phyloP scores from a whole-genome alignment of 768 basidiomycete species.

The Lentinula sp. region DNA sequence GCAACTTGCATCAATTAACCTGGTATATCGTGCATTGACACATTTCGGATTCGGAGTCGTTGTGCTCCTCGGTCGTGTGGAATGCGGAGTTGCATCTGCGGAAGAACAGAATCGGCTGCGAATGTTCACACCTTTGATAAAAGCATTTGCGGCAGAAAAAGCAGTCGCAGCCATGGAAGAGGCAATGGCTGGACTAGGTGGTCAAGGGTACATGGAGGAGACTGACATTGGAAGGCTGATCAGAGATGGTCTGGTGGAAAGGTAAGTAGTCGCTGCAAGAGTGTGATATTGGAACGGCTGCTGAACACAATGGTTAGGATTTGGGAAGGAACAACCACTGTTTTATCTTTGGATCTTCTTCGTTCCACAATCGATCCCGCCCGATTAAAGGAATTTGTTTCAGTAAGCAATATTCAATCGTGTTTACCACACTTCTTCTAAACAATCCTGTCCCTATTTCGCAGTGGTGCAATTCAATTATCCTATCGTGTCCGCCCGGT shows the following conservation, averaged over 20 bases:
- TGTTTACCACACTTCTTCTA: neutral
- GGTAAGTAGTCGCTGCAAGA: constrained; percentile 22
- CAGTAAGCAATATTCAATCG: constrained; percentile 29
- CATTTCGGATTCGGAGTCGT: constrained; percentile 61
- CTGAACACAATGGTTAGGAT: constrained; percentile 32
- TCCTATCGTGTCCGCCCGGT: constrained; percentile 34
- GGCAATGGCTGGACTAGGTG: constrained; percentile 68
- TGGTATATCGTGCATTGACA: constrained; percentile 60
- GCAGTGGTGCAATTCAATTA: constrained; percentile 48
- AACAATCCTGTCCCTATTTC: neutral
- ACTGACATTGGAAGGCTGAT: constrained; percentile 64
- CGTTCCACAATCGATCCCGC: constrained; percentile 43
- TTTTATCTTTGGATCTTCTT: constrained; percentile 62
- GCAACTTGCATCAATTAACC: constrained; percentile 51
- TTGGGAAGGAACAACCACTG: constrained; percentile 74
- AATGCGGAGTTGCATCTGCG: constrained; percentile 43
- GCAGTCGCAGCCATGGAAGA: constrained; percentile 63
- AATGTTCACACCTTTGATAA: constrained; percentile 62
- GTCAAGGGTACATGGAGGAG: constrained; percentile 83
- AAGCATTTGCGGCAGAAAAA: constrained; percentile 66
- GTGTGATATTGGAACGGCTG: neutral
- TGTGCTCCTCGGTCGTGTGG: constrained; percentile 52
- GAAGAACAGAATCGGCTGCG: constrained; percentile 51
- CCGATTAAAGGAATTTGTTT: constrained; percentile 39
- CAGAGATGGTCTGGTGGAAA: constrained; percentile 67